Conservation (phyloP, 306 rosid genomes). For the Myrica gale region DNA sequence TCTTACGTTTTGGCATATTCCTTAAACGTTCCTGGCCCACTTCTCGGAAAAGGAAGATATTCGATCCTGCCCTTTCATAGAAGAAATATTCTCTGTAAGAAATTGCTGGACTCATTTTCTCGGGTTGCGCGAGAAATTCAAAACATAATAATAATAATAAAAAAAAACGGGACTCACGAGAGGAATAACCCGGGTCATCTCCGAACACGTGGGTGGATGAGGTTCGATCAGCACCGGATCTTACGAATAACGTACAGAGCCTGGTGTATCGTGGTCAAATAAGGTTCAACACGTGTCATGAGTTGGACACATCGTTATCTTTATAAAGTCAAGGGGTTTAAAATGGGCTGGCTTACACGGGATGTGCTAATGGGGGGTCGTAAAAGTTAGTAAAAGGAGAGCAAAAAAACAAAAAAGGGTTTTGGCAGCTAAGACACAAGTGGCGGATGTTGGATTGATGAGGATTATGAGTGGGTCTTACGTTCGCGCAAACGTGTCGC, state of each 20-base stretch:
- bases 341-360: constrained; percentile 6
- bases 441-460: not conserved
- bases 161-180: not conserved
- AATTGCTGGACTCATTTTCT: not conserved
- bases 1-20: constrained; percentile 22
- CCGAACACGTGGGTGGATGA: constrained; percentile 45
- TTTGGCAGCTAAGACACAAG: not conserved
- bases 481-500: constrained; percentile 47
- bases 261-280: not conserved
- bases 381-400: too few relatives aligned
- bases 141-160: not conserved
- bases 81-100: not conserved
- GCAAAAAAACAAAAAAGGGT: not conserved
- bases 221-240: constrained; percentile 20
- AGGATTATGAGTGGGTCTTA: constrained; percentile 4
- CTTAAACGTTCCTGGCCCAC: not conserved
- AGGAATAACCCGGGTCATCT: not conserved
- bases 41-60: not conserved
- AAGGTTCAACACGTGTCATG: not conserved
- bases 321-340: not conserved
- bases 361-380: not conserved
- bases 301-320: constrained; percentile 8
- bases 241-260: not conserved
- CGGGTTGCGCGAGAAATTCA: not conserved
- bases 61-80: not conserved